Evolutionary conservation across 441 rosid species (phyloP), one percentile per base, ranked within the genome.

Genomic region (Erodium texanum): DNA sequence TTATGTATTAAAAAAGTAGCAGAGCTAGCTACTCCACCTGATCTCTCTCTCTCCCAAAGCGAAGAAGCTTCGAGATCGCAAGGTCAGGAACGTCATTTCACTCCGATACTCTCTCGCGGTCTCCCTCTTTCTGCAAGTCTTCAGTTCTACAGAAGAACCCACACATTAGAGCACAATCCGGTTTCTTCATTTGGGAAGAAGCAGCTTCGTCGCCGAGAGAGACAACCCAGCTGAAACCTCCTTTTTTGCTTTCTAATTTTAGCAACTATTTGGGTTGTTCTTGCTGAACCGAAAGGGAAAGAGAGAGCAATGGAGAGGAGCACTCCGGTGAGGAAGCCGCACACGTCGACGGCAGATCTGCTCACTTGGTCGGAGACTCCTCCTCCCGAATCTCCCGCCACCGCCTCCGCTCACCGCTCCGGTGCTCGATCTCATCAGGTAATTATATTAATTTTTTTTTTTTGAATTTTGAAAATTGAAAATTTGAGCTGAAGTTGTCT

Each of bases 341-440:
- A 38, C 45, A 38, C 45, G 45, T 38, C 45, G 10, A 91, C 99
- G 52, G 96, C 96, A 80, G 99, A 94, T 94, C 99, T 94, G 80
- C 97, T 94, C 58, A 88, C 91, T 61, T 94, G 99, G 99, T 76
- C 99, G 27, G 99, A 94, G 67, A 80, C 65, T 71, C 94, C 92
- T 1, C 87, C 83, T 2, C 15, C 81, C 10, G 89, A 84, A 66
- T 77, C 86, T 12, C 11, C 45, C 45, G 45, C 45, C 45, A 7
- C 45, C 66, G 77, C 78, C 72, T 76, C 90, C 66, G 86, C 91
- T 58, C 59, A 86, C 68, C 96, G 89, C 82, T 79, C 84, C 80
- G 73, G 83, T 69, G 59, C 78, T 11, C 92, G 93, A 10, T 78
- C 96, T 14, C 85, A 83, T 76, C 93, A 89, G 89, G 84, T 79